These are phyloP conservation scores for Fusarium oxysporum DNA, from an alignment of 2,329 filamentous ascomycete genomes.

Conservation along the genomic window DNA sequence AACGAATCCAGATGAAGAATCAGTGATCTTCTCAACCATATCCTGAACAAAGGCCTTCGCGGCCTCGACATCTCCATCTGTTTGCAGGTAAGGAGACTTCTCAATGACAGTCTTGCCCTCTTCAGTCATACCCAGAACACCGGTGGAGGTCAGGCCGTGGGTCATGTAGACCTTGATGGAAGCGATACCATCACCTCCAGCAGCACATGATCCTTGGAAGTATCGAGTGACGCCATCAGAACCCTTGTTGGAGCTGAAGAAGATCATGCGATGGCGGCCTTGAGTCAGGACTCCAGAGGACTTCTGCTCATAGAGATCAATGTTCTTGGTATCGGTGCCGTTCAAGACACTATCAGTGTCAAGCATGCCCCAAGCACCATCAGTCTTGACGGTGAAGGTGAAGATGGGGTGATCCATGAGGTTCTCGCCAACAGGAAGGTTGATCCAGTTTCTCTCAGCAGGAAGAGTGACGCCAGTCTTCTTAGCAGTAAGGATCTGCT, in stretches of 20 bases:
- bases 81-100: constrained; percentile 69
- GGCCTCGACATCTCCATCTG: constrained; percentile 69
- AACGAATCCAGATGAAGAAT: constrained; percentile 15
- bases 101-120: constrained; percentile 69
- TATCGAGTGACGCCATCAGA: constrained; percentile 71
- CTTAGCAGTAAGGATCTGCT: constrained; percentile 64
- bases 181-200: constrained; percentile 67
- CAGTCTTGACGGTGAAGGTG: constrained; percentile 41
- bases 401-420: constrained; percentile 65
- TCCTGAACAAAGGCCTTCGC: constrained; percentile 74
- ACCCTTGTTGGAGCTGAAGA: constrained; percentile 64
- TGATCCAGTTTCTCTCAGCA: constrained; percentile 63
- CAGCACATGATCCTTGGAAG: constrained; percentile 74
- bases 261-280: constrained; percentile 70
- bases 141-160: constrained; percentile 69
- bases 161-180: constrained; percentile 71
- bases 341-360: constrained; percentile 60
- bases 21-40: constrained; percentile 64
- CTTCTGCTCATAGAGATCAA: constrained; percentile 69
- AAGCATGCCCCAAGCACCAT: constrained; percentile 8
- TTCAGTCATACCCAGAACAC: constrained; percentile 68
- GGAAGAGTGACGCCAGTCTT: constrained; percentile 65
- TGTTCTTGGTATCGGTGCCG: constrained; percentile 63
- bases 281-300: constrained; percentile 71
- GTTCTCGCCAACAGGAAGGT: constrained; percentile 67